Evolutionary conservation across 108 stramenopile species (phyloP), one percentile per base, ranked within the genome.

Genomic region (Cyclotella choctawhatcheeana): DNA sequence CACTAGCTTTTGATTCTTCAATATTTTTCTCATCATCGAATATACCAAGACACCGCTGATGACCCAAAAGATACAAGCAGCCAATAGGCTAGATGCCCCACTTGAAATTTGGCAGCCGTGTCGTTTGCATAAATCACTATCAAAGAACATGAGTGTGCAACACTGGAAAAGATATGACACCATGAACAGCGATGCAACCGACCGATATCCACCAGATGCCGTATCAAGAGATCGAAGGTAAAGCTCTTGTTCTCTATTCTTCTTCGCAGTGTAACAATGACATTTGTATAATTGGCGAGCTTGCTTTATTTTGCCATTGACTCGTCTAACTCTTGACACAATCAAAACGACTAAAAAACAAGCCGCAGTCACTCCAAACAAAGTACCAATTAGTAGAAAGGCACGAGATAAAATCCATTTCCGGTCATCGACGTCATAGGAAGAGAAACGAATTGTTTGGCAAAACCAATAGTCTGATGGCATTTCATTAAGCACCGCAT

Each of bases 21-120:
- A 21, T 45, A 69, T 22, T 45, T 69, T 69, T 35, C 33, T 64
- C 62, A 69, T 17, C 76, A 64, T 77, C 0, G 26, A 14, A 30
- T 62, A 48, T 16, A 77, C 43, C 37, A 77, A 43, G 10, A 77
- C 8, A 35, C 61, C 68, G 59, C 76, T 69, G 7, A 58, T 16
- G 17, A 77, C 63, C 76, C 76, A 77, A 25, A 77, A 55, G 30
- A 77, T 17, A 29, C 68, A 77, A 13, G 76, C 61, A n/a, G 45
- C 54, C 18, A 77, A 16, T 27, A 77, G 48, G 43, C 69, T 55
- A 33, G 24, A 60, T 40, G 76, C 67, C 35, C 76, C 68, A 14
- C 62, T 26, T 12, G 76, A 54, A 32, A 69, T 14, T 21, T 30
- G 22, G 34, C 76, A 77, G 21, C 27, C 61, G 25, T 77, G 76